phyloP scores from a whole-genome alignment of 2,329 filamentous ascomycete species.

The Colletotrichum sp. region DNA sequence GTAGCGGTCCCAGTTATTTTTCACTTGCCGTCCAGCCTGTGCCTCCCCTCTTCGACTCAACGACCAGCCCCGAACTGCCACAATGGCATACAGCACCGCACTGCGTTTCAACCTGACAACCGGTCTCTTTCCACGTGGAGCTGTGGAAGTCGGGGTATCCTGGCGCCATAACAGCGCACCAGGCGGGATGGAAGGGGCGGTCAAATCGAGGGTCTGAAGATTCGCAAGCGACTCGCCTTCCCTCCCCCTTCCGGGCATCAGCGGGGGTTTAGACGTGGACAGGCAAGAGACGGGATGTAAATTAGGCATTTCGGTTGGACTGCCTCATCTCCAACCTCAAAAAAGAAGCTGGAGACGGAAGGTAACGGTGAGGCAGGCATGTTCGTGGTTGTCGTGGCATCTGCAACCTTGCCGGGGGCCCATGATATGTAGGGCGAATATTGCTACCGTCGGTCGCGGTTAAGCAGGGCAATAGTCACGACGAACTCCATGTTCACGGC shows the following conservation, averaged over 20 bases:
- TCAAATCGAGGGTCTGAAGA: background rate
- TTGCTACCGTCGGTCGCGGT: background rate
- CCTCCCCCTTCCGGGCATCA: background rate
- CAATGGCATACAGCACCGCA: background rate
- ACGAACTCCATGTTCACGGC: background rate
- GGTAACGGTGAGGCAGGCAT: background rate
- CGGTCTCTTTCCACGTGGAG: constrained; percentile 10
- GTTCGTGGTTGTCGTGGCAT: background rate
- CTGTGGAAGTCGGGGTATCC: constrained; percentile 1
- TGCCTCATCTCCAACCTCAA: background rate
- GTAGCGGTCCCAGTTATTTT: background rate
- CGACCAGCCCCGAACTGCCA: background rate
- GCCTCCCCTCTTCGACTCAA: background rate
- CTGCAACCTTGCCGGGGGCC: background rate
- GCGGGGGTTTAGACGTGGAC: background rate
- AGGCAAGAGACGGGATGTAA: background rate
- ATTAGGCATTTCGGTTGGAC: background rate
- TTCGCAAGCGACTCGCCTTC: background rate
- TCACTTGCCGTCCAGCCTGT: background rate
- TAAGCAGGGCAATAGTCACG: background rate
- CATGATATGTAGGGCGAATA: background rate
- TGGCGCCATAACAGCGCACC: background rate
- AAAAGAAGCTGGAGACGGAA: background rate
- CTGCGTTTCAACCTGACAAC: background rate
- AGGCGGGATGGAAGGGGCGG: background rate